phyloP scores from a whole-genome alignment of 2,329 filamentous ascomycete species.

The Diplocarpon mali region DNA sequence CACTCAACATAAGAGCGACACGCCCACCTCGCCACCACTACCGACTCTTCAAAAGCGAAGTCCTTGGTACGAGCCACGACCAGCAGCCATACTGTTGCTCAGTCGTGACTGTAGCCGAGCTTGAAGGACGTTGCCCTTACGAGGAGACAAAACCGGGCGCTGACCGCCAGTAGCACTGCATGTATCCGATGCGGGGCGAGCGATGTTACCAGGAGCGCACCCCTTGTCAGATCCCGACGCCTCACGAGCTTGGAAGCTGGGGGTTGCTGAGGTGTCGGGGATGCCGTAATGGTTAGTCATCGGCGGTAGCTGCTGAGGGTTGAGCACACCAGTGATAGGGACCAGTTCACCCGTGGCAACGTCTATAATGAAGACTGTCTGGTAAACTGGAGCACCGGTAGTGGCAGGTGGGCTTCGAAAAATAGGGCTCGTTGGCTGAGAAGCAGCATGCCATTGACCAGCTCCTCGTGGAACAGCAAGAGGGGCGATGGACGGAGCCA shows the following conservation, averaged over 20 bases:
- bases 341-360: too few species aligned
- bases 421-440: too few species aligned
- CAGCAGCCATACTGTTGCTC: conserved; percentile 8
- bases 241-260: background rate
- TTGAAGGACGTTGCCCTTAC: conserved; percentile 3
- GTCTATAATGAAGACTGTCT: too few species aligned
- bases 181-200: conserved; percentile 1
- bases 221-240: background rate
- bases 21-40: background rate
- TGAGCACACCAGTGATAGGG: too few species aligned
- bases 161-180: background rate
- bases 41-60: background rate
- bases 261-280: background rate
- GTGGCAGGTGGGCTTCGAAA: too few species aligned
- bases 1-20: background rate
- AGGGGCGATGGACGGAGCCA: too few species aligned
- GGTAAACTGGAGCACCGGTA: too few species aligned
- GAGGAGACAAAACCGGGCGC: conserved; percentile 9
- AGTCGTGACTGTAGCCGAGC: conserved; percentile 9
- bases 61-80: background rate
- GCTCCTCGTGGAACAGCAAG: too few species aligned
- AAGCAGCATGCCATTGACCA: too few species aligned
- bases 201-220: conserved; percentile 1
- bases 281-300: too few species aligned
- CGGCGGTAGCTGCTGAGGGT: too few species aligned